A percentile compares a stretch with the other conserved stretches of the same genome.
Evolutionary conservation across 225 moss, liverwort and hornwort genomes (phyloP).

Genomic region (Marchantia paleacea): DNA sequence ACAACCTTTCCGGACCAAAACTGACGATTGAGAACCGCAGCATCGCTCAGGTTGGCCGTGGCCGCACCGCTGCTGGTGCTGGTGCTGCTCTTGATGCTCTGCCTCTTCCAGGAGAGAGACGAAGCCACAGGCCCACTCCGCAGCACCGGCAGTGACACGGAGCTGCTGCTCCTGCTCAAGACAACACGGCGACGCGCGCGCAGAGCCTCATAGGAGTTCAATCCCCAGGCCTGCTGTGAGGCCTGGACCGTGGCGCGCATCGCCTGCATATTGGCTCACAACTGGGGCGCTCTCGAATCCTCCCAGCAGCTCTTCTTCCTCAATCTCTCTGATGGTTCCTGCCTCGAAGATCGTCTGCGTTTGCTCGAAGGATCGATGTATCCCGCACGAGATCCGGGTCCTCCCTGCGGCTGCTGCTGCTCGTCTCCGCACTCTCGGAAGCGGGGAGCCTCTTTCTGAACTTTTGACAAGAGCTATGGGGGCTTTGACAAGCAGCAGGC

Average conservation of each 20-base stretch:
- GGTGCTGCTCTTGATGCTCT: not conserved
- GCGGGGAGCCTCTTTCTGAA: not conserved
- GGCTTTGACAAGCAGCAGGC: not conserved
- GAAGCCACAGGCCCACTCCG: constrained; percentile 21
- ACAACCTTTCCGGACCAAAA: constrained; percentile 37
- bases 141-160: constrained; percentile 21
- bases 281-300: not conserved
- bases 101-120: constrained; percentile 16
- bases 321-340: not conserved
- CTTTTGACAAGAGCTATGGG: constrained; percentile 5
- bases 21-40: constrained; percentile 38
- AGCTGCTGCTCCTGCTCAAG: constrained; percentile 3
- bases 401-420: not conserved
- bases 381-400: not conserved
- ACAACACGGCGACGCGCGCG: constrained; percentile 40
- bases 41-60: constrained; percentile 29
- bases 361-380: constrained; percentile 1
- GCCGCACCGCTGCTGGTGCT: not conserved
- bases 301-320: constrained; percentile 3
- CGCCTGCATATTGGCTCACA: constrained; percentile 36
- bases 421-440: not conserved
- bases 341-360: not conserved
- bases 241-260: constrained; percentile 38
- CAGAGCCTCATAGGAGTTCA: constrained; percentile 16
- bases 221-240: constrained; percentile 35